Percentiles rank a stretch among this genome's conserved stretches.
phyloP scores from a whole-genome alignment of 2,329 filamentous ascomycete genomes.

The Pseudocercospora vitis region DNA sequence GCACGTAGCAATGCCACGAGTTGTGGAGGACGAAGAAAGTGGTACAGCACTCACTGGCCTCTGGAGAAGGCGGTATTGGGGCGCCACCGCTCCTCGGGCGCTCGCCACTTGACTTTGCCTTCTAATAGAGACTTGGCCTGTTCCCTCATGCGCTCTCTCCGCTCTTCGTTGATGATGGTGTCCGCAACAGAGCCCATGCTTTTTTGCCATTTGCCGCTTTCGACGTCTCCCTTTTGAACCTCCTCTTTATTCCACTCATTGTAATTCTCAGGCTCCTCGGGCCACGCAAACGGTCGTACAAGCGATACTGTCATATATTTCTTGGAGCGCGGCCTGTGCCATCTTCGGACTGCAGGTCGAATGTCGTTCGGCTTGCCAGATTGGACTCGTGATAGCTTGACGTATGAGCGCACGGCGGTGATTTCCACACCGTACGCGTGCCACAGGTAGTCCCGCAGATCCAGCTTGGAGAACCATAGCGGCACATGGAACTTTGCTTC shows the following conservation, averaged over 20 bases:
- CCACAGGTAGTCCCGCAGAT: slow-evolving; percentile 91
- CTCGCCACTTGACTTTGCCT: slow-evolving; percentile 61
- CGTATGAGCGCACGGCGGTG: slow-evolving; percentile 72
- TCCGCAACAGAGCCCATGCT: slow-evolving; percentile 37
- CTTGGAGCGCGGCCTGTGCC: slow-evolving; percentile 68
- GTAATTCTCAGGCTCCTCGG: slow-evolving; percentile 62
- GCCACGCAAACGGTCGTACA: slow-evolving; percentile 84
- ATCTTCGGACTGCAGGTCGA: slow-evolving; percentile 45
- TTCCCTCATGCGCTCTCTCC: slow-evolving; percentile 51
- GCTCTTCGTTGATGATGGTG: slow-evolving; percentile 42
- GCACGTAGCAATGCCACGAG: too few species aligned
- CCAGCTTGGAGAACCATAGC: slow-evolving; percentile 90
- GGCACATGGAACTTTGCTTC: slow-evolving; percentile 90
- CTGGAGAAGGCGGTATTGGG: too few species aligned
- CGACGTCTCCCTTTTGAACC: slow-evolving; percentile 31
- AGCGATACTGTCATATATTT: slow-evolving; percentile 98
- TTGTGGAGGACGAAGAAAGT: too few species aligned
- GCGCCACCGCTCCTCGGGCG: slow-evolving; percentile 1
- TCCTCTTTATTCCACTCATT: slow-evolving; percentile 48
- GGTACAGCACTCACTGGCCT: too few species aligned
- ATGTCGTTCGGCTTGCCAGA: slow-evolving; percentile 45
- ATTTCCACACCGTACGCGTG: slow-evolving; percentile 78
- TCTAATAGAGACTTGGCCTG: slow-evolving; percentile 64
- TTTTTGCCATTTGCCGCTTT: slow-evolving; percentile 44
- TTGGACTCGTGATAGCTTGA: slow-evolving; percentile 67